phyloP scores from a whole-genome alignment of 2,329 filamentous ascomycete species.

The Colletotrichum incanum region DNA sequence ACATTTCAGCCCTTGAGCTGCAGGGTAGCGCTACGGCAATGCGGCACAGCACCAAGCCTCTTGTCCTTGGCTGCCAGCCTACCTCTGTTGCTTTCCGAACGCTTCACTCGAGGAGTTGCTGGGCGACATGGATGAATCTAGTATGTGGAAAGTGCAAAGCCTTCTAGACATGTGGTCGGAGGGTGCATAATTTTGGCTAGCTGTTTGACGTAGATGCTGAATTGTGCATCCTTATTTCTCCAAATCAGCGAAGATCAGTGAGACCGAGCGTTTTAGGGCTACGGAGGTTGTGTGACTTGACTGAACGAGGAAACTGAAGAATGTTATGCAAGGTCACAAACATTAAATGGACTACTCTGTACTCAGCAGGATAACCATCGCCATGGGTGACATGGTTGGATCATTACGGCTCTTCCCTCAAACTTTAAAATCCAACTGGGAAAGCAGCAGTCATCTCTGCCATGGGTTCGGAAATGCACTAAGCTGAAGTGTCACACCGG shows the following conservation, averaged over 20 bases:
- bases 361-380: background rate
- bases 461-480: background rate
- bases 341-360: no score
- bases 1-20: background rate
- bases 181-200: background rate
- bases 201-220: background rate
- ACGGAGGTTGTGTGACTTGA: background rate
- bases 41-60: background rate
- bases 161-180: background rate
- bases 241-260: background rate
- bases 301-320: background rate
- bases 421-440: background rate
- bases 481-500: conserved; percentile 1
- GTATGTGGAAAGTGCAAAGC: no score
- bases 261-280: background rate
- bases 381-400: background rate
- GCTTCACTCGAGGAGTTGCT: background rate
- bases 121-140: no score
- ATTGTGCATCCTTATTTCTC: background rate
- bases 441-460: background rate
- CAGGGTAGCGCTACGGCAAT: background rate
- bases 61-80: background rate
- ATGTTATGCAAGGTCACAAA: background rate
- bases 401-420: background rate
- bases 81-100: background rate